Base-by-base conservation (phyloP, 257 asterid species). In the Lavandula angustifolia region DNA sequence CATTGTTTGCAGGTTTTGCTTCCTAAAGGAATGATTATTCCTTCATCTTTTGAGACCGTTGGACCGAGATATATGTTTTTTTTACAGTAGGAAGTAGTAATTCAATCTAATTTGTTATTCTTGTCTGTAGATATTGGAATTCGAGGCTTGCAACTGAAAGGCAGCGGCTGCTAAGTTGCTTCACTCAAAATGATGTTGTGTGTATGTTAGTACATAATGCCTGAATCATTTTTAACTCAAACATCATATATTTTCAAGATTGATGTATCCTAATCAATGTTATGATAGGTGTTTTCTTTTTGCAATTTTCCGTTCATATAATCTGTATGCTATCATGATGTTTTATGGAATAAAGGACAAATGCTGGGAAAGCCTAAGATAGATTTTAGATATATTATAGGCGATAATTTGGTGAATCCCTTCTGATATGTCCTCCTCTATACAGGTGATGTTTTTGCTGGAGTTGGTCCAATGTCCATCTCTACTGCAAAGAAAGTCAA, bases 391-490 rank as follows among this genome's bases (percentile, higher is more conserved):
- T 29, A 48, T 12, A 13, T 51, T 44, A 7, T 53, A 32, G 22
- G 41, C 57, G 40, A 14, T 58, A 6, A 62, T 37, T 3, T 58
- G 11, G 17, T 66, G 59, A 33, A 71, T 22, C 46, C 73, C 46
- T 17, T 14, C 71, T 54, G 60, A 48, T 41, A 29, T 37, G 14
- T 12, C 29, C 9, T 60, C 73, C 42, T 52, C 37, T 71, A 64
- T 75, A 37, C 83, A 89, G 99, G 97, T 81, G 99, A 92, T 84
- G 92, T 89, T 66, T 92, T 92, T 81, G 85, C 97, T 55, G 99
- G 97, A 74, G 94, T 92, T 67, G 99, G 99, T 62, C 99, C 99
- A 18, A 77, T 92, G 75, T 87, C 95, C 37, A 73, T 89, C 66
- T 53, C 94, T 53, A 95, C 95, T 54, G 95, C 96, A 16, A 92